These are phyloP conservation scores for Wallacemonas sp. DNA, from an alignment of 208 protist species.

Conservation along the genomic window DNA sequence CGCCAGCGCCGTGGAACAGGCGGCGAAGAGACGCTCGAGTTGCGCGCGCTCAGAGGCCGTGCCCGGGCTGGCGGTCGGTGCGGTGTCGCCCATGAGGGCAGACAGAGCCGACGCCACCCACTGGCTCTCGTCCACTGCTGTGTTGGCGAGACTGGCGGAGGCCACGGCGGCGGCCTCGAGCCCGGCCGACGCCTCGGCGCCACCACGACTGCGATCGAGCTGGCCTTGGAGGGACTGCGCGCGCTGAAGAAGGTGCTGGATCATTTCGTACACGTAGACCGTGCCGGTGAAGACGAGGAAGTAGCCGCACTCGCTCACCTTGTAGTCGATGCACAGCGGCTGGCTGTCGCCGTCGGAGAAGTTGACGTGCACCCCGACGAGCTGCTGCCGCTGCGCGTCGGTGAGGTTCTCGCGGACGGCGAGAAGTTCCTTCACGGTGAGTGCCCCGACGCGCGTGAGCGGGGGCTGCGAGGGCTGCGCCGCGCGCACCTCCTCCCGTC, in stretches of 20 bases:
- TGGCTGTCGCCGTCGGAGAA: conserved; percentile 19
- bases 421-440: conserved; percentile 25
- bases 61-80: not conserved
- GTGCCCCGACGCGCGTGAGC: conserved; percentile 2
- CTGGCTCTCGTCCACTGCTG: not conserved
- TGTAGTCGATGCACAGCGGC: conserved; percentile 24
- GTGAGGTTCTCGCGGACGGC: conserved; percentile 24
- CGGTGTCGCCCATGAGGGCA: not conserved
- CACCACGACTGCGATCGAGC: not conserved
- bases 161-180: conserved; percentile 7
- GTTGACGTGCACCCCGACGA: conserved; percentile 29
- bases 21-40: not conserved
- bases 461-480: conserved; percentile 6
- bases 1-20: not conserved
- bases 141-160: not conserved
- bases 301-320: conserved; percentile 48
- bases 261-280: conserved; percentile 73
- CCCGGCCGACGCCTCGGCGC: not conserved
- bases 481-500: conserved; percentile 3
- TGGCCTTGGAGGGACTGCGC: conserved; percentile 17
- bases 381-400: conserved; percentile 23
- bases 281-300: conserved; percentile 52
- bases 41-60: not conserved
- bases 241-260: conserved; percentile 44
- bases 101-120: conserved; percentile 1